Evolutionary conservation across 768 basidiomycete species (phyloP).

Genomic region (Podaxis mareebaensis): DNA sequence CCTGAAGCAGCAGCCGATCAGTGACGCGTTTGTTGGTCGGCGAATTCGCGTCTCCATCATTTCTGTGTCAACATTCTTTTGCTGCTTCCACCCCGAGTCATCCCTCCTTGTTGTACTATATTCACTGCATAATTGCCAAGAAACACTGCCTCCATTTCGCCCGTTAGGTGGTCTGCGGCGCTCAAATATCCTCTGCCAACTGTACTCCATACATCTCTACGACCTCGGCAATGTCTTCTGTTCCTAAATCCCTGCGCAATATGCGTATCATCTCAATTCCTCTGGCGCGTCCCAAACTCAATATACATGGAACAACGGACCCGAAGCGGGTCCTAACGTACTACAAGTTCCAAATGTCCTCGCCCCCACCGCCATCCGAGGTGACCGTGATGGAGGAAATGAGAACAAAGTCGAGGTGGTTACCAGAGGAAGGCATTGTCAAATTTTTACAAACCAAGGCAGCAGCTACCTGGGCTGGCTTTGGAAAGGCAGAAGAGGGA

Average conservation of each 20-base stretch:
- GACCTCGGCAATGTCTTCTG: constrained; percentile 13
- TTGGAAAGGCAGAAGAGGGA: constrained; percentile 66
- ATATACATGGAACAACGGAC: constrained; percentile 14
- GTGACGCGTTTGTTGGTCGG: constrained; percentile 13
- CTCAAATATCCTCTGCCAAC: neutral
- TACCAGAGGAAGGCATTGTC: constrained; percentile 43
- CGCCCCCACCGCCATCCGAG: constrained; percentile 18
- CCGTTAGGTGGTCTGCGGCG: neutral
- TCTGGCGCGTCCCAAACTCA: constrained; percentile 36
- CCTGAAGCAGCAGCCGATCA: neutral
- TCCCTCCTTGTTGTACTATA: neutral
- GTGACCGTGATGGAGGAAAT: constrained; percentile 17
- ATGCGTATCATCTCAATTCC: constrained; percentile 50
- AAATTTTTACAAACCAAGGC: constrained; percentile 56
- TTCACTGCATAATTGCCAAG: neutral
- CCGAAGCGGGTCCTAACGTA: constrained; percentile 35
- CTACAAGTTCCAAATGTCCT: constrained; percentile 44
- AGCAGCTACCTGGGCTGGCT: constrained; percentile 57
- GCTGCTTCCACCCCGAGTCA: neutral
- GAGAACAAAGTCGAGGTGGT: constrained; percentile 28
- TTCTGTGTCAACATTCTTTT: neutral
- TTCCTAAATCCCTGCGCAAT: constrained; percentile 32
- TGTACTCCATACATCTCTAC: too few relatives aligned
- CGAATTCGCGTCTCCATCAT: neutral
- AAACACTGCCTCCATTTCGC: neutral